Base-by-base conservation (phyloP, 2,329 filamentous ascomycete genomes). In the Dactylonectria estremocensis region DNA sequence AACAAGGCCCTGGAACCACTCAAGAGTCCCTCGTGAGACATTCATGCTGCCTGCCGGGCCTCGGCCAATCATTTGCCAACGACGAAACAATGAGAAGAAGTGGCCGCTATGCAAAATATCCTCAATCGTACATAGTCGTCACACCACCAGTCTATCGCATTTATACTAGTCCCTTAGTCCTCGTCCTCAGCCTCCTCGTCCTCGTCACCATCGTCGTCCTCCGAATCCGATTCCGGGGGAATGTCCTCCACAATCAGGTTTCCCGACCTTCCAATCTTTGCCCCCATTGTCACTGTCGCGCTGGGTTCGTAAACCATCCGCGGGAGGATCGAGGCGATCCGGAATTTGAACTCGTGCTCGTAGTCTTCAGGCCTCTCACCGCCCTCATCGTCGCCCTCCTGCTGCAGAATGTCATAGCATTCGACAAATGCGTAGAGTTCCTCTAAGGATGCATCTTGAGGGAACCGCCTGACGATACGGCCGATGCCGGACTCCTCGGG, bases 361-460 rank as follows among this genome's bases (percentile, higher is more conserved):
- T 96, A 98, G 13, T 83, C 89, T 22, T 86, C 83, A 0, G 94
- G 94, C 73, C 89, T 81, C 40, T 72, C 70, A 33, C 73, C 76
- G 55, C 70, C 72, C 35, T 67, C 76, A 14, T 69, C 59, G 28
- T 61, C 72, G 18, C 79, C 80, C 22, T 77, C 80, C 2, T 82
- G 80, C 40, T 87, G 80, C 3, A 95, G 74, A 6, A 92, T 74
- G 59, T 94, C 91, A 78, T 95, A 92, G 82, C 95, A 98, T 78
- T 99, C 96, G 2, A 98, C 95, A 82, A 97, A 98, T 0, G 95
- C 96, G 80, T 98, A 98, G 6, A 99, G 83, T 76, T 98, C 95
- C 78, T 98, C 95, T 43, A 98, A 84, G 2, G 88, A 86, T 0
- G 93, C 89, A n/a, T 89, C 85, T 1, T 87, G 84, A 0, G 85